A percentile compares a stretch with the other conserved stretches of the same genome.
Conservation (phyloP, 495 filamentous ascomycete genomes). For the Penicillium desertorum region DNA sequence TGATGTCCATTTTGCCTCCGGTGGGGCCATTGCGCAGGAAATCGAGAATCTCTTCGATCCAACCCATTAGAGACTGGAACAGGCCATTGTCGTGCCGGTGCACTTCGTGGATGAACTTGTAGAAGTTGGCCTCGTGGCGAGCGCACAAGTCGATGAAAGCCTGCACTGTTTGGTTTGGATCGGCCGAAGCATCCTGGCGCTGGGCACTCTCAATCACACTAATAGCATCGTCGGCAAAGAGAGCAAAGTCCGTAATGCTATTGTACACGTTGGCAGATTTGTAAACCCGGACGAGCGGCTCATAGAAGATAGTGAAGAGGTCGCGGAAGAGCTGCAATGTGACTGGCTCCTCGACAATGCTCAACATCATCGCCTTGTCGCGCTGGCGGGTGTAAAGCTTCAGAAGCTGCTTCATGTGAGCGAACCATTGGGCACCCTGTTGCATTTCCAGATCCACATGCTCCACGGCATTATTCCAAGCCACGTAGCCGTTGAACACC, state of each 20-base stretch:
- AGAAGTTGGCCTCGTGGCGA: slow-evolving; percentile 93
- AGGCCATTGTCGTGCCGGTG: slow-evolving; percentile 97
- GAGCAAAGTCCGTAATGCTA: slow-evolving; percentile 91
- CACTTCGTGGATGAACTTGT: slow-evolving; percentile 98
- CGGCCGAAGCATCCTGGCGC: slow-evolving; percentile 85
- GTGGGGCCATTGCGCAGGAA: slow-evolving; percentile 84
- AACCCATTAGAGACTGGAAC: slow-evolving; percentile 92
- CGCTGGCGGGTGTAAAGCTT: slow-evolving; percentile 89
- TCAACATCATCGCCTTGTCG: slow-evolving; percentile 96
- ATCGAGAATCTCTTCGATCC: slow-evolving; percentile 95
- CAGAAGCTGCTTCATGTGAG: slow-evolving; percentile 89
- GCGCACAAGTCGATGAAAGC: slow-evolving; percentile 96
- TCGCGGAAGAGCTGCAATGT: slow-evolving; percentile 93
- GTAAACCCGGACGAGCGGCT: slow-evolving; percentile 93
- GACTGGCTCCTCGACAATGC: slow-evolving; percentile 90
- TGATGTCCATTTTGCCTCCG: slow-evolving; percentile 84
- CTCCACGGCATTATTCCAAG: slow-evolving; percentile 92
- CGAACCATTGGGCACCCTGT: slow-evolving; percentile 85
- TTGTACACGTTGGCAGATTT: slow-evolving; percentile 98
- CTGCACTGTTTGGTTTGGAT: slow-evolving; percentile 99
- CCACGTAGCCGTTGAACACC: slow-evolving; percentile 93
- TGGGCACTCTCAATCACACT: slow-evolving; percentile 84
- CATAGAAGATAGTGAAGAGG: slow-evolving; percentile 98
- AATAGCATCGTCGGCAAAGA: slow-evolving; percentile 90
- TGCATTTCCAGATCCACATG: slow-evolving; percentile 87